Percentiles rank a stretch among this genome's conserved stretches.
Conservation (phyloP, 73 alveolate genomes). For the Halteria grandinella region DNA sequence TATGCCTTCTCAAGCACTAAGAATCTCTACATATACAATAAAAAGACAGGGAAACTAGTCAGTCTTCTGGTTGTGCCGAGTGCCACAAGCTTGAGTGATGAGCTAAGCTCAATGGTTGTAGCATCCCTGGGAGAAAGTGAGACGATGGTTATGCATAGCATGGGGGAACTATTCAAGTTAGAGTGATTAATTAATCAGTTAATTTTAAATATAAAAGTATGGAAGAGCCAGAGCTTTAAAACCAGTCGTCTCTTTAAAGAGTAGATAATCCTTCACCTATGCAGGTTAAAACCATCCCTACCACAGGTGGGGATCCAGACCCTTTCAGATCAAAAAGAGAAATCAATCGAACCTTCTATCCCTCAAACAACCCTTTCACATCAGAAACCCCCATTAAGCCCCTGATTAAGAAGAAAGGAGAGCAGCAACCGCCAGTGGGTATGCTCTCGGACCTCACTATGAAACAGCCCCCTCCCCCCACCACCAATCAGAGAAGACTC, state of each 20-base stretch:
- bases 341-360: conserved; percentile 23
- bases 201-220: conserved; percentile 3
- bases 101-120: conserved; percentile 3
- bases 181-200: conserved; percentile 19
- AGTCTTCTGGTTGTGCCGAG: conserved; percentile 25
- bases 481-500: too few relatives aligned
- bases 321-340: conserved; percentile 31
- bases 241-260: too few relatives aligned
- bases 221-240: not conserved
- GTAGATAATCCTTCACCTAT: too few relatives aligned
- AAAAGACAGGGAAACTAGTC: not conserved
- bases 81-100: conserved; percentile 15
- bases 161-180: not conserved
- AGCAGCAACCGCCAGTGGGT: too few relatives aligned
- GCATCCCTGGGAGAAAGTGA: not conserved
- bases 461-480: too few relatives aligned
- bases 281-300: too few relatives aligned
- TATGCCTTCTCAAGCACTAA: conserved; percentile 21
- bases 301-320: too few relatives aligned
- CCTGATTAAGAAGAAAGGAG: too few relatives aligned
- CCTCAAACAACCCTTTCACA: too few relatives aligned
- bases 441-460: too few relatives aligned
- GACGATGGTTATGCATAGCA: not conserved
- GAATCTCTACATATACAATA: conserved; percentile 32
- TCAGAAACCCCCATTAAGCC: too few relatives aligned